phyloP scores from a whole-genome alignment of 139 green algal species.

The Ulvella scutata region DNA sequence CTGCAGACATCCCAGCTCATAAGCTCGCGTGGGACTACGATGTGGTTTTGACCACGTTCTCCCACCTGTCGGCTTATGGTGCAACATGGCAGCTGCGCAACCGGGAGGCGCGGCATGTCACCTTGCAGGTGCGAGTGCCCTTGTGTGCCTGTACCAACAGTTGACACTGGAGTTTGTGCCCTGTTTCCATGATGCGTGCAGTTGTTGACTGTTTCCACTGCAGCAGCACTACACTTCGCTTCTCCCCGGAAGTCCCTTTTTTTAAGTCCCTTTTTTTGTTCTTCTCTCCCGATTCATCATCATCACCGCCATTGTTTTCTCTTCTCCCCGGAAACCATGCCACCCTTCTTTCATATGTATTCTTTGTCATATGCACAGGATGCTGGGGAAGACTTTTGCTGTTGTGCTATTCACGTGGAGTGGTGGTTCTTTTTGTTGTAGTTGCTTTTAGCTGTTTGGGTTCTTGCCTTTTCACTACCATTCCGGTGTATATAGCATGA shows the following conservation, averaged over 20 bases:
- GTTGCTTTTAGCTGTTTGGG: not conserved
- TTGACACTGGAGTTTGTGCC: not conserved
- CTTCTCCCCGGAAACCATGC: no score
- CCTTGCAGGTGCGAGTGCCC: constrained; percentile 10
- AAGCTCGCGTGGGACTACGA: constrained; percentile 72
- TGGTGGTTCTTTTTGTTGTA: not conserved
- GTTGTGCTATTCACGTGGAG: no score
- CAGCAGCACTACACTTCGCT: no score
- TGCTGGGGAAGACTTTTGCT: no score
- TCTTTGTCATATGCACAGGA: no score
- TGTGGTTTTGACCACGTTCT: constrained; percentile 57
- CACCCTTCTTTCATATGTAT: no score
- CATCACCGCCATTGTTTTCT: no score
- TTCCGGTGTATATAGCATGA: not conserved
- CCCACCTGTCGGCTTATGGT: not conserved
- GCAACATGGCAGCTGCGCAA: not conserved
- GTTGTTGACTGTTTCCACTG: not conserved
- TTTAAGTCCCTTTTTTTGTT: no score
- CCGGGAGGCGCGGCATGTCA: not conserved
- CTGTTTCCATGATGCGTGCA: not conserved
- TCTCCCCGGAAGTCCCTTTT: no score
- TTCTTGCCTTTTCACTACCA: not conserved
- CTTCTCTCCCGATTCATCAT: no score
- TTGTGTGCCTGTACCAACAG: not conserved
- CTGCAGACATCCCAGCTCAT: constrained; percentile 10